Evolutionary conservation across 331 rosid genomes (phyloP).

Genomic region (Spiraea crenata): DNA sequence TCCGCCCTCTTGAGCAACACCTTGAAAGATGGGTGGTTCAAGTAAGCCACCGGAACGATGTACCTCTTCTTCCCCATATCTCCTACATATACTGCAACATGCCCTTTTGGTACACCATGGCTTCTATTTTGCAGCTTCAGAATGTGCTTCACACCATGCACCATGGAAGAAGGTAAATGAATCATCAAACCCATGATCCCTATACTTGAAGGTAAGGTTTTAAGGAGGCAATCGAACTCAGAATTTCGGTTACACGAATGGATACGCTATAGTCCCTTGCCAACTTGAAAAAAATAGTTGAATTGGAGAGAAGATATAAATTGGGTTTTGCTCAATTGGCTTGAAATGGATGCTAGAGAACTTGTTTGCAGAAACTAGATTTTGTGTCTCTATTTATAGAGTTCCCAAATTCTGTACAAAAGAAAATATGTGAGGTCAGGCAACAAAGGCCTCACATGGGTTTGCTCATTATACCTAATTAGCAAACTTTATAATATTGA

Average conservation of each 20-base stretch:
- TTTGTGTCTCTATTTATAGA: constrained; percentile 4
- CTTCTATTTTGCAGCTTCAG: constrained; percentile 38
- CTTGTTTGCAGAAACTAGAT: not conserved
- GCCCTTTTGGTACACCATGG: constrained; percentile 62
- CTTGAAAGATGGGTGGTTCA: constrained; percentile 63
- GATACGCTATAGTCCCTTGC: too few species aligned
- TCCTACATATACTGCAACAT: constrained; percentile 73
- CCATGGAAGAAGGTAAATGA: constrained; percentile 41
- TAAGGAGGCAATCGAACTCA: too few species aligned
- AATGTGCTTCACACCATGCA: constrained; percentile 45
- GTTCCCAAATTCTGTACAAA: not conserved
- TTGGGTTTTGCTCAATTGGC: not conserved
- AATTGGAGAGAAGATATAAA: not conserved
- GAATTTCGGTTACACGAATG: too few species aligned
- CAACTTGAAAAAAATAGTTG: not conserved
- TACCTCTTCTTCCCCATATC: constrained; percentile 59
- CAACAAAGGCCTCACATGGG: constrained; percentile 7
- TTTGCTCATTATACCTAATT: not conserved
- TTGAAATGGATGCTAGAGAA: not conserved
- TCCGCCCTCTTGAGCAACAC: constrained; percentile 51
- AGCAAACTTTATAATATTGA: not conserved
- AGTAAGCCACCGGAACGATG: constrained; percentile 58
- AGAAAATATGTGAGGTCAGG: constrained; percentile 5
- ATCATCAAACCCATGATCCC: constrained; percentile 40
- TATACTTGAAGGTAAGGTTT: too few species aligned